Evolutionary conservation across 495 filamentous ascomycete genomes (phyloP).

Genomic region (Viridothelium virens): DNA sequence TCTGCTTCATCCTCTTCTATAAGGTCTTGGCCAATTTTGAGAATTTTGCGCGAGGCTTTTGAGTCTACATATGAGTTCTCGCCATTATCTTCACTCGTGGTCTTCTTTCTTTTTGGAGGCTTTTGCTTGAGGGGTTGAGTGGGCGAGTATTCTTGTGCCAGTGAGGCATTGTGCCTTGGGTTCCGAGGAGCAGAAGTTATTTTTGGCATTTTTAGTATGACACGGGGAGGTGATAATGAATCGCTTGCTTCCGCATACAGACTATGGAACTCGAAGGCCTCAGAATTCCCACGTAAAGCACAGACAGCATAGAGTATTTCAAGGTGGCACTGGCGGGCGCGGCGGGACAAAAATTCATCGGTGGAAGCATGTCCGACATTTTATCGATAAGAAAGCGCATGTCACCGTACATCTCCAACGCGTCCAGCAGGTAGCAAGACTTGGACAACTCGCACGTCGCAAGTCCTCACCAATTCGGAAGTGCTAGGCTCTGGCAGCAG

Average conservation of each 20-base stretch:
- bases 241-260: neutral
- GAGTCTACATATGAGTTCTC: constrained; percentile 73
- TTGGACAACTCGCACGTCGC: too few relatives aligned
- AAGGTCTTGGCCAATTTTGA: constrained; percentile 76
- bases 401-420: neutral
- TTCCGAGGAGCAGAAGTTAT: constrained; percentile 21
- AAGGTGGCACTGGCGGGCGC: too few relatives aligned
- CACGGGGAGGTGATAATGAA: neutral
- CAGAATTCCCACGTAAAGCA: too few relatives aligned
- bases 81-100: constrained; percentile 43
- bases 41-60: constrained; percentile 75
- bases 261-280: too few relatives aligned
- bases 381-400: neutral
- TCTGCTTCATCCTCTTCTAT: constrained; percentile 65
- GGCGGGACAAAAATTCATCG: neutral
- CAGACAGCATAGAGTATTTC: too few relatives aligned
- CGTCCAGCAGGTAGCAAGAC: too few relatives aligned
- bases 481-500: too few relatives aligned
- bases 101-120: constrained; percentile 32
- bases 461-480: too few relatives aligned
- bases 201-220: constrained; percentile 28
- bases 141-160: constrained; percentile 37
- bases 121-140: constrained; percentile 36
- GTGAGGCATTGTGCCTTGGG: constrained; percentile 32
- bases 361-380: neutral